Evolutionary conservation across 306 rosid genomes (phyloP), one percentile per base, ranked within the genome.

Genomic region (Astragalus glycyphyllos): DNA sequence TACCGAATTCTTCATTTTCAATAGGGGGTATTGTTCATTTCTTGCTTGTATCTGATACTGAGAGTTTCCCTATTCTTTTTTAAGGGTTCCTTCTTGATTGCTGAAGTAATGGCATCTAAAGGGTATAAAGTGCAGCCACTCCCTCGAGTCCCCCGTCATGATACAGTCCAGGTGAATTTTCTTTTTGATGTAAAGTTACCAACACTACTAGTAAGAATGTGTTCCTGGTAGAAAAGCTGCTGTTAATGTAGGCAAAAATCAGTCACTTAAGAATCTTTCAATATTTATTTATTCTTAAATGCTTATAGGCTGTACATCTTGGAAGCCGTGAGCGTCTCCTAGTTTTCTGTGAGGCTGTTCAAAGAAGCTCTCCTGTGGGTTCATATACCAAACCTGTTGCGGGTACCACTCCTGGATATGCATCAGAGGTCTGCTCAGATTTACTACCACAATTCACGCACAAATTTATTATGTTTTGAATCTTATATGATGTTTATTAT

Each of bases 271-370:
- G 62, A 55, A 53, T 71, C 44, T 56, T 72, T 34, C 58, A 32
- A 44, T 8, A 20, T 11, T 34, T 8, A 50, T 2, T 35, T 45
- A 38, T 35, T 65, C 56, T 53, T 45, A 60, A 40, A 69, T 78
- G 46, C 59, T 53, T 56, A 81, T 89, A 93, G 98, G 94, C 97
- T 0, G 86, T 93, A 32, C 87, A 87, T 73, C 96, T 93, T 11
- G 90, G 92, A 80, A 93, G 81, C 55, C 86, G 86, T 10, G 88
- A 93, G 76, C 85, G 81, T 60, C 94, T 93, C 72, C 94, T 93
- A 47, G 86, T 94, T 46, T 93, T 90, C 81, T 93, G 97, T 15
- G 97, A 85, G 86, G 94, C 97, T 72, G 97, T 93, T 64, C 98
- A 93, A 76, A 85, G 94, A 83, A 90, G 85, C 77, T 93, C 98